Percentiles rank a stretch among this genome's conserved stretches.
Conservation (phyloP, 2,329 filamentous ascomycete genomes). For the Fusarium buharicum region DNA sequence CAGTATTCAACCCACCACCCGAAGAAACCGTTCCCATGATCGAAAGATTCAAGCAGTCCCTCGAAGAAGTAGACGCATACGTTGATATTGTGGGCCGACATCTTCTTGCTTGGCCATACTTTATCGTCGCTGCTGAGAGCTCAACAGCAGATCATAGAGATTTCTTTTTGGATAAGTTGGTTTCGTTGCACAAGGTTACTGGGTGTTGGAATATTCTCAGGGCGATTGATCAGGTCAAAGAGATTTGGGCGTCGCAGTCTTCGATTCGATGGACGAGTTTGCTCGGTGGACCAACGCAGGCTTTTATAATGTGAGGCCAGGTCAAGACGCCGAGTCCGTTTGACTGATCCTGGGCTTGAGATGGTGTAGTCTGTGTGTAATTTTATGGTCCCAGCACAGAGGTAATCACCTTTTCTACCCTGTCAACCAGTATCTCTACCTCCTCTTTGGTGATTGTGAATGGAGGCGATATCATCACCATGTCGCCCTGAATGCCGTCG, state of each 20-base stretch:
- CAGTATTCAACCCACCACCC: slow-evolving; percentile 29
- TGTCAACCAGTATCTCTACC: slow-evolving; percentile 5
- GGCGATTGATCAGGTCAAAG: slow-evolving; percentile 39
- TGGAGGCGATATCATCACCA: slow-evolving; percentile 28
- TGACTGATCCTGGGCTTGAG: too few species aligned
- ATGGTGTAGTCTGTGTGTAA: neutral
- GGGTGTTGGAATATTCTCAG: slow-evolving; percentile 39
- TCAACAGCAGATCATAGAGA: slow-evolving; percentile 32
- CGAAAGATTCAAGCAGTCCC: slow-evolving; percentile 31
- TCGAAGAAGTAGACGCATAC: slow-evolving; percentile 32
- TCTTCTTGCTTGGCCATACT: slow-evolving; percentile 38
- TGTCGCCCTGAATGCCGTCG: slow-evolving; percentile 21
- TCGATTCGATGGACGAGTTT: slow-evolving; percentile 39
- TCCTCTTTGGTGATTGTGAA: slow-evolving; percentile 26
- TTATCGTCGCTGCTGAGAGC: slow-evolving; percentile 39
- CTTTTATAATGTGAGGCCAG: slow-evolving; percentile 36
- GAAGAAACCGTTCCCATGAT: slow-evolving; percentile 26
- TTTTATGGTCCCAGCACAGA: slow-evolving; percentile 10
- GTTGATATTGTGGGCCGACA: slow-evolving; percentile 36
- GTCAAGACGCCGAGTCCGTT: too few species aligned
- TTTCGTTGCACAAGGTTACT: slow-evolving; percentile 28
- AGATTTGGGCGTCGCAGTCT: slow-evolving; percentile 41
- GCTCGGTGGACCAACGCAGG: slow-evolving; percentile 37
- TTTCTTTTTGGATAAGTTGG: slow-evolving; percentile 37
- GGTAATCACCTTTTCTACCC: slow-evolving; percentile 11